A percentile compares a stretch with the other conserved stretches of the same genome.
phyloP scores from a whole-genome alignment of 2,329 filamentous ascomycete species.

The Aspergillus ruber region DNA sequence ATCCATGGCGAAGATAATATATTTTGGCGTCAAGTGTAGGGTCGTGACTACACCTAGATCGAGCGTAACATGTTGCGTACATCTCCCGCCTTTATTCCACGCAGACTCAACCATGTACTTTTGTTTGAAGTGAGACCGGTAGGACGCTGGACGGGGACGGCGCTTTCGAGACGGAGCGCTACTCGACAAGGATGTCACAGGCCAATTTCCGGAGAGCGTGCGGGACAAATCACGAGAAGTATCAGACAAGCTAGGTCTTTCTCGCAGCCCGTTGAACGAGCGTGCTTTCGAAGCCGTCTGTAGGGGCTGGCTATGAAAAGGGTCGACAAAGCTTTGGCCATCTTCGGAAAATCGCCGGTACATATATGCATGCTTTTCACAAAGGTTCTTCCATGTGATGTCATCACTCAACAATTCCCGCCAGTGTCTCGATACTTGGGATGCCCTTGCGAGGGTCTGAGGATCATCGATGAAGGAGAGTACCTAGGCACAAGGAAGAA shows the following conservation, averaged over 20 bases:
- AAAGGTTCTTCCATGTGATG: slow-evolving; percentile 96
- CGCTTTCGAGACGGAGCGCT: slow-evolving; percentile 31
- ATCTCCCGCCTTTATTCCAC: slow-evolving; percentile 86
- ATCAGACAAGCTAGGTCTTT: slow-evolving; percentile 19
- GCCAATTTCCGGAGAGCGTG: slow-evolving; percentile 27
- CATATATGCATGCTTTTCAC: slow-evolving; percentile 92
- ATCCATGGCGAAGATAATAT: slow-evolving; percentile 94
- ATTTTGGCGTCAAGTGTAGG: slow-evolving; percentile 85
- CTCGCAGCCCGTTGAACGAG: slow-evolving; percentile 16
- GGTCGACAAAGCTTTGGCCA: slow-evolving; percentile 29
- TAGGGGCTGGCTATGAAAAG: slow-evolving; percentile 23
- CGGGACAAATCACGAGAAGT: slow-evolving; percentile 41
- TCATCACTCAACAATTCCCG: slow-evolving; percentile 89
- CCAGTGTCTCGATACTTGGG: slow-evolving; percentile 94
- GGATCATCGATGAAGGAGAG: slow-evolving; percentile 96
- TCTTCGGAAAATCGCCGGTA: slow-evolving; percentile 57
- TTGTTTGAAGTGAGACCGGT: slow-evolving; percentile 97
- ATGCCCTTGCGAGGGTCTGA: slow-evolving; percentile 83
- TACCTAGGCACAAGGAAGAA: slow-evolving; percentile 50
- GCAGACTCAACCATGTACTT: slow-evolving; percentile 94
- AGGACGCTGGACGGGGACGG: slow-evolving; percentile 67
- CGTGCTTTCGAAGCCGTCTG: slow-evolving; percentile 15
- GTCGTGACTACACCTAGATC: slow-evolving; percentile 97
- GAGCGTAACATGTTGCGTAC: slow-evolving; percentile 83
- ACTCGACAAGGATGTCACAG: slow-evolving; percentile 14